phyloP scores from a whole-genome alignment of 805 yeast species.

The Teunomyces atbi region DNA sequence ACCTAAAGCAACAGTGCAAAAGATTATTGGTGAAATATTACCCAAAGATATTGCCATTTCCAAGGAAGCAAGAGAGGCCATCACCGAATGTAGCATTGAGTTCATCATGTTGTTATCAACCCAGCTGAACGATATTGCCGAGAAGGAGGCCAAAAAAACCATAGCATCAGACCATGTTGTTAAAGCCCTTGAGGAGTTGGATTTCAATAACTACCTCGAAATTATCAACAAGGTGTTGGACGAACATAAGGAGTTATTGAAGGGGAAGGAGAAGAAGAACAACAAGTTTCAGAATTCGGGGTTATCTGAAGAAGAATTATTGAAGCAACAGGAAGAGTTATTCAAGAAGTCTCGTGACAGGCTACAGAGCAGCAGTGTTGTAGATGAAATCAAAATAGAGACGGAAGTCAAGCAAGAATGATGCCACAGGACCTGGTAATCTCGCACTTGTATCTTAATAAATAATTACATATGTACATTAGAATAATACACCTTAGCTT shows the following conservation, averaged over 20 bases:
- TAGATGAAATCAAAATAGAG: conserved; percentile 13
- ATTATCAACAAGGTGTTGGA: conserved; percentile 74
- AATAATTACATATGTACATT: conserved; percentile 7
- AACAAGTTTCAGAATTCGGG: conserved; percentile 94
- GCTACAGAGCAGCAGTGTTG: conserved; percentile 39
- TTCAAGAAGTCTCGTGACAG: conserved; percentile 76
- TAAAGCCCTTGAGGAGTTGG: conserved; percentile 82
- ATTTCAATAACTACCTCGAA: conserved; percentile 80
- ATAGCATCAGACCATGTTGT: conserved; percentile 95
- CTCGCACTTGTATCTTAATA: conserved; percentile 3
- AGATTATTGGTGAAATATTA: conserved; percentile 84
- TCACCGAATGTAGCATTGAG: conserved; percentile 94
- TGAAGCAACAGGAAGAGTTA: conserved; percentile 88
- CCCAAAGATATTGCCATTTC: conserved; percentile 87
- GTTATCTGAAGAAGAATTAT: conserved; percentile 84
- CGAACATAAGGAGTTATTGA: conserved; percentile 85
- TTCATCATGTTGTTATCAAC: conserved; percentile 93
- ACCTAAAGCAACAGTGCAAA: conserved; percentile 88
- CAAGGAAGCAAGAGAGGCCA: conserved; percentile 90
- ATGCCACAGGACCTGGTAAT: neutral
- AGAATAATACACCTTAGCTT: conserved; percentile 1
- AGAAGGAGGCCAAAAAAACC: conserved; percentile 92
- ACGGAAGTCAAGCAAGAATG: conserved; percentile 7
- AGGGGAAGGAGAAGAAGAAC: conserved; percentile 85
- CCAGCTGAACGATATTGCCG: conserved; percentile 94